Base-by-base conservation (phyloP, 352 stramenopile genomes). In the Phytophthora pseudosyringae region DNA sequence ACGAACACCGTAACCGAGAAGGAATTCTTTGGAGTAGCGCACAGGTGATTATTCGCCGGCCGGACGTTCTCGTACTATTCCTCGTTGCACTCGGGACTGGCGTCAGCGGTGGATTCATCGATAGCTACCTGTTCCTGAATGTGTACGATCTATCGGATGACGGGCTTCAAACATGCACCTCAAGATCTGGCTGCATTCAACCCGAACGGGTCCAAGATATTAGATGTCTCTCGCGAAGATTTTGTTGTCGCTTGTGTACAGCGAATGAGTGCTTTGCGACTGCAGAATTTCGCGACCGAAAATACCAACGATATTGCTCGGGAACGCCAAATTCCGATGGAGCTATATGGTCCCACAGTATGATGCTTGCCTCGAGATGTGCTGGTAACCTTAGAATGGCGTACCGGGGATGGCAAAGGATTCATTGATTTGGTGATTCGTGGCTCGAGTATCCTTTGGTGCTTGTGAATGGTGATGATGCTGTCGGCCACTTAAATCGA, bases 41-140 rank as follows among this genome's bases (percentile, higher is more conserved):
- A 8, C 54, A 41, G 3, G 48, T 57, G 12, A 68, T 88, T 29
- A 25, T 47, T 12, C 66, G 59, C 11, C 55, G 56, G 3, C 40
- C 41, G 3, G 63, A 67, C 38, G 71, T 90, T n/a, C 29, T 88
- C 12, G 70, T 74, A 11, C 61, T 88, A 18, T 74, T 88, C 26
- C 48, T 75, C 33, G 51, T 86, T 6, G 71, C 81, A 18, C 74
- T 85, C 10, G 41, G 78, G 53, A 78, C 79, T 35, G 76, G 78
- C 3, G 53, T 86, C 21, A 90, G 77, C 58, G 79, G 71, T 43
- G 76, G 81, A 32, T 79, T 86, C 51, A 71, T 90, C 46, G 77
- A 78, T 39, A 77, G 64, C 48, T 90, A 77, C 57, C 66, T 88
- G n/a, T 25, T 80, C 77, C 44, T 62, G 86, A 33, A 77, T 85